phyloP scores from a whole-genome alignment of 139 green algal species.

The Volvox africanus region DNA sequence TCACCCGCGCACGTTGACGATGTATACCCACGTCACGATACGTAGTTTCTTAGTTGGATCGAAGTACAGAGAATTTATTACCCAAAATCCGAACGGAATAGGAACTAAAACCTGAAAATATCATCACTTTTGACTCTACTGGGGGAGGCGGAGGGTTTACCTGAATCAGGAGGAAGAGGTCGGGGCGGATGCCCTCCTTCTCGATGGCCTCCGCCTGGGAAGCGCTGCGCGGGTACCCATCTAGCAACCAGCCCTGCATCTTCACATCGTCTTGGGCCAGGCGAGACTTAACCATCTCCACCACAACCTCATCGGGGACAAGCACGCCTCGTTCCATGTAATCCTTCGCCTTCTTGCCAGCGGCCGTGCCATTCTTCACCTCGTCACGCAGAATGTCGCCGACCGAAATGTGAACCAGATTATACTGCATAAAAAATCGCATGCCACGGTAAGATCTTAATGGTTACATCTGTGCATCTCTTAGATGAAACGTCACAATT shows the following conservation, averaged over 20 bases:
- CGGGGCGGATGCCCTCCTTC: conserved; percentile 90
- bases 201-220: conserved; percentile 96
- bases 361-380: conserved; percentile 87
- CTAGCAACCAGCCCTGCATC: conserved; percentile 93
- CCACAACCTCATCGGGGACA: conserved; percentile 95
- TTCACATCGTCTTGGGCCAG: conserved; percentile 70
- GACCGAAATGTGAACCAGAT: conserved; percentile 95
- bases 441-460: too few species aligned
- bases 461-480: too few species aligned
- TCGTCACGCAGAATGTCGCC: conserved; percentile 97
- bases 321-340: conserved; percentile 97
- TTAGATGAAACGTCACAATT: too few species aligned
- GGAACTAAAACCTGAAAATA: too few species aligned
- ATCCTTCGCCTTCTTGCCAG: conserved; percentile 70
- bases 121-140: too few species aligned
- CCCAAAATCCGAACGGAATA: too few species aligned
- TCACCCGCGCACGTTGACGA: too few species aligned
- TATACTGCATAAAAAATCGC: conserved; percentile 78
- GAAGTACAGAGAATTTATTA: too few species aligned
- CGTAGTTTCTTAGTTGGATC: too few species aligned
- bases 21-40: too few species aligned
- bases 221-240: conserved; percentile 95
- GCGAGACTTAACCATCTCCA: conserved; percentile 92
- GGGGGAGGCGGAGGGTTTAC: conserved; percentile 48
- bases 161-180: conserved; percentile 96